phyloP scores from a whole-genome alignment of 495 filamentous ascomycete species.

The Xylaria sp. region DNA sequence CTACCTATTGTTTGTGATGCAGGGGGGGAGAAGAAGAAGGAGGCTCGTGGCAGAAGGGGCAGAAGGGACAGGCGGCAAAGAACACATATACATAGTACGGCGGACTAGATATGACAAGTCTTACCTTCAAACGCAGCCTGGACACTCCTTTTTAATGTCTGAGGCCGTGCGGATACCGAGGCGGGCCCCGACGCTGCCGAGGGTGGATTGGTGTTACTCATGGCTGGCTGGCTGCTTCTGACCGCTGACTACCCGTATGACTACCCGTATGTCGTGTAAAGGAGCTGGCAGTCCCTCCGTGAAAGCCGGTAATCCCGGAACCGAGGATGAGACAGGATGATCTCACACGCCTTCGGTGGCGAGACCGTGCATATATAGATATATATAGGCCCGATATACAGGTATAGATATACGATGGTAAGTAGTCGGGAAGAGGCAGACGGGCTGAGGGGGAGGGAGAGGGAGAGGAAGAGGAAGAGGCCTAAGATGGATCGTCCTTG shows the following conservation, averaged over 20 bases:
- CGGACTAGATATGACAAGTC: slow-evolving; percentile 1
- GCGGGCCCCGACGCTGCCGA: slow-evolving; percentile 53
- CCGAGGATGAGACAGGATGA: slow-evolving; percentile 11
- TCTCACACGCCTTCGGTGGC: background rate
- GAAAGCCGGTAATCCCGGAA: slow-evolving; percentile 23
- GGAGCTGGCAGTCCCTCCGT: background rate
- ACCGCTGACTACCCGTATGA: background rate
- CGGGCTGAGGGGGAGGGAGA: background rate
- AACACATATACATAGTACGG: no score
- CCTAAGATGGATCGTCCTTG: no score
- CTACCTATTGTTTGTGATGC: background rate
- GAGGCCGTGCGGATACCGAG: slow-evolving; percentile 51
- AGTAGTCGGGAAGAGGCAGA: background rate
- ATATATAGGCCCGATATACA: no score
- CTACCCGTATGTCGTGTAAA: slow-evolving; percentile 20
- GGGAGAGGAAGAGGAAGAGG: no score
- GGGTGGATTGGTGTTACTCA: slow-evolving; percentile 55
- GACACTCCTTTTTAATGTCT: slow-evolving; percentile 73
- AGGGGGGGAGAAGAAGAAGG: background rate
- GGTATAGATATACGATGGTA: no score
- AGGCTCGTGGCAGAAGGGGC: background rate
- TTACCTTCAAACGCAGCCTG: slow-evolving; percentile 84
- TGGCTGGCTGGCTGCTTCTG: slow-evolving; percentile 27
- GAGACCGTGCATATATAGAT: background rate
- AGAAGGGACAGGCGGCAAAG: background rate